Evolutionary conservation across 345 rosid species (phyloP).

Genomic region (Acer campestre): DNA sequence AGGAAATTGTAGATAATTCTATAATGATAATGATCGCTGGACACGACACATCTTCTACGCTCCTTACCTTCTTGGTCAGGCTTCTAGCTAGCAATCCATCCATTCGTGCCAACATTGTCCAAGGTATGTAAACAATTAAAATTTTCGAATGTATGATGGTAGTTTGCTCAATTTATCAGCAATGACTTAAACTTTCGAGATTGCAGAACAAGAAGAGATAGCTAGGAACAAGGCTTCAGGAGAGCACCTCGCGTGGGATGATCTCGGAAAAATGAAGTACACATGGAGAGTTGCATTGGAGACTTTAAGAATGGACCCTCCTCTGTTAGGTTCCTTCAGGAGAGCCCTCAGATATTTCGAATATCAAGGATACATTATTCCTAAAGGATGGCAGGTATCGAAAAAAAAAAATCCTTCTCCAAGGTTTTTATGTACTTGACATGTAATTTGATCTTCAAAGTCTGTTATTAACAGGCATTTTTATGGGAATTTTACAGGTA

Average conservation of each 20-base stretch:
- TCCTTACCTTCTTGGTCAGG: slow-evolving; percentile 25
- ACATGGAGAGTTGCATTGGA: slow-evolving; percentile 45
- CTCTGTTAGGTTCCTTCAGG: slow-evolving; percentile 23
- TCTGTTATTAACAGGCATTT: neutral
- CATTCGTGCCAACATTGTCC: slow-evolving; percentile 14
- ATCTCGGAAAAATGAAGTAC: slow-evolving; percentile 38
- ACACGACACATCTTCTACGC: slow-evolving; percentile 27
- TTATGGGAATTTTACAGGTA: slow-evolving; percentile 21
- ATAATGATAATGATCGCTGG: slow-evolving; percentile 21
- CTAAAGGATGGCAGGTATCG: slow-evolving; percentile 44
- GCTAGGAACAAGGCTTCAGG: neutral
- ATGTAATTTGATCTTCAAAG: neutral
- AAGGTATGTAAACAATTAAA: slow-evolving; percentile 16
- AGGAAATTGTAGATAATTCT: slow-evolving; percentile 28
- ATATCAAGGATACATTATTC: slow-evolving; percentile 35
- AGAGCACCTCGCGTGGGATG: slow-evolving; percentile 39
- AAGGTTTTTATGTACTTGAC: too few relatives aligned
- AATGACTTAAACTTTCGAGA: too few relatives aligned
- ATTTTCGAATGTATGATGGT: neutral
- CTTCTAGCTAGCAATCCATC: slow-evolving; percentile 21
- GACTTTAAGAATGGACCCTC: slow-evolving; percentile 38
- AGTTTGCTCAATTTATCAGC: neutral
- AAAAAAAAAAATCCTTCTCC: neutral
- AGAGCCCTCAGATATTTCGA: slow-evolving; percentile 25
- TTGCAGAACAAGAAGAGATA: slow-evolving; percentile 11